Evolutionary conservation across 306 rosid species (phyloP).

Genomic region (Prunus armeniaca): DNA sequence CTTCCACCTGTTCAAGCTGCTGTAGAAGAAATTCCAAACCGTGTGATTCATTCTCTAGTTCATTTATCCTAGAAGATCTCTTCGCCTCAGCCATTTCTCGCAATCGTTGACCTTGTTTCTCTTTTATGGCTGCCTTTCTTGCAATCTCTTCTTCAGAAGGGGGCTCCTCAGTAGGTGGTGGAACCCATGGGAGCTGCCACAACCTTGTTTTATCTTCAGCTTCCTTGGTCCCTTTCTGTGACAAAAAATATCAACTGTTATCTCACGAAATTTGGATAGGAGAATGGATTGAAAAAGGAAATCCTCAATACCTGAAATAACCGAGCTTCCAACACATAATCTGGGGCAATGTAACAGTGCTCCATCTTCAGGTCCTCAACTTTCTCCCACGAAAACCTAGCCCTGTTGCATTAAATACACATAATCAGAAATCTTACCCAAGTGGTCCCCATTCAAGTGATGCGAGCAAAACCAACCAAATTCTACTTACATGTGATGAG

Average conservation of each 20-base stretch:
- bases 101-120: slow-evolving; percentile 91
- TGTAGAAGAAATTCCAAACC: slow-evolving; percentile 83
- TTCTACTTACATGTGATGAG: slow-evolving; percentile 78
- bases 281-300: slow-evolving; percentile 19
- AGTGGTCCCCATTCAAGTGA: slow-evolving; percentile 19
- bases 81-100: slow-evolving; percentile 99
- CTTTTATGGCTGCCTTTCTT: slow-evolving; percentile 93
- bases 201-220: slow-evolving; percentile 84
- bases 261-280: slow-evolving; percentile 8
- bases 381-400: slow-evolving; percentile 93
- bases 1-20: slow-evolving; percentile 83
- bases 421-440: slow-evolving; percentile 5
- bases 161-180: slow-evolving; percentile 88
- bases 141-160: slow-evolving; percentile 98
- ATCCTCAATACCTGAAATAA: slow-evolving; percentile 65
- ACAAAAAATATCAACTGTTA: slow-evolving; percentile 15
- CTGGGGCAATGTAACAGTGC: slow-evolving; percentile 77
- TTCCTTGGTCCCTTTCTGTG: slow-evolving; percentile 70
- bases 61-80: slow-evolving; percentile 84
- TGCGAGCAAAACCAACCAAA: slow-evolving; percentile 14
- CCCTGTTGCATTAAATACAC: slow-evolving; percentile 46
- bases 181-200: slow-evolving; percentile 99
- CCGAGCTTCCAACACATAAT: slow-evolving; percentile 70
- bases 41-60: slow-evolving; percentile 78
- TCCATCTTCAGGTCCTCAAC: slow-evolving; percentile 97